Percentiles rank a stretch among this genome's conserved stretches.
Conservation (phyloP, 345 rosid genomes). For the Rhodomyrtus tomentosa region DNA sequence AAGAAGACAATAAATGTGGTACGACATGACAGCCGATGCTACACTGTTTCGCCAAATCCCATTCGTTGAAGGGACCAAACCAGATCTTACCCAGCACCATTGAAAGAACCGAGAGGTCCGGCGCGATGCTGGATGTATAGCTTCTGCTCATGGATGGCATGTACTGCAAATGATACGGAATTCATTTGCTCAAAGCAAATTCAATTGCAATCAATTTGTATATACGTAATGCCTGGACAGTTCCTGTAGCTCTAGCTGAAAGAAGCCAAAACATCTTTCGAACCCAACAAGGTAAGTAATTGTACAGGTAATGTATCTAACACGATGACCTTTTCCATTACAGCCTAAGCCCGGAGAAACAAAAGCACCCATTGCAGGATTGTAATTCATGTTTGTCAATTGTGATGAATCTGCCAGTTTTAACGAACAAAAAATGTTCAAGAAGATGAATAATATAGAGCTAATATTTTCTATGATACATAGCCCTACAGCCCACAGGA, state of each 20-base stretch:
- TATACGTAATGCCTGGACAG: not conserved
- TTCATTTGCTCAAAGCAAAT: not conserved
- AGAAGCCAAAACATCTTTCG: not conserved
- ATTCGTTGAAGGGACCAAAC: not conserved
- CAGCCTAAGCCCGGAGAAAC: not conserved
- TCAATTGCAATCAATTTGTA: not conserved
- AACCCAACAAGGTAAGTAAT: not conserved
- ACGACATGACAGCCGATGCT: rapidly evolving
- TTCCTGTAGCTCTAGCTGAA: not conserved
- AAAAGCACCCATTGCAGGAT: not conserved
- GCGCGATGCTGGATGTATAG: not conserved
- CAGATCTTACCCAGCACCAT: not conserved
- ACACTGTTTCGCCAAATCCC: not conserved
- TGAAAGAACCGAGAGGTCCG: not conserved
- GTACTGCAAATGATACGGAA: not conserved
- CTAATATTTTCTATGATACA: not conserved
- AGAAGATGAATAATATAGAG: not conserved
- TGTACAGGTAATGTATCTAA: not conserved
- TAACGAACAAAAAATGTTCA: not conserved
- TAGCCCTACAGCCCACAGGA: not conserved
- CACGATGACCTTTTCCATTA: not conserved
- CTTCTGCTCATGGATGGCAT: not conserved
- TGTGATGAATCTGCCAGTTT: not conserved
- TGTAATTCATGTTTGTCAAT: not conserved
- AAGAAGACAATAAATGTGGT: not conserved